Conservation (phyloP, 192 early-diverging fungal genomes). For the Helicostylum pulchrum region DNA sequence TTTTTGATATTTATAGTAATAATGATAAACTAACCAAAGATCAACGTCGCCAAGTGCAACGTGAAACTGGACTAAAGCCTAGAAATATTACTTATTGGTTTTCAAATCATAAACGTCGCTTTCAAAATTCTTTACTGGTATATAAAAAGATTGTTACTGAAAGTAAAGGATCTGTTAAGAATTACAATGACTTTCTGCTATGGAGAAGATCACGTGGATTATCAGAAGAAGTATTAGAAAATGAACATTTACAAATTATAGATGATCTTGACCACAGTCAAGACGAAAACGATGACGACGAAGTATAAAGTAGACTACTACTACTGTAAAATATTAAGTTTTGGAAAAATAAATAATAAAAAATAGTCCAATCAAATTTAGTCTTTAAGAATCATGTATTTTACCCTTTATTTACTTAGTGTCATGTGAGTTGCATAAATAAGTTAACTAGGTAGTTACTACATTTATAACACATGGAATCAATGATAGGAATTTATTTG, state of each 20-base stretch:
- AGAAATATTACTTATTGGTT: constrained; percentile 39
- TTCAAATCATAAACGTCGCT: constrained; percentile 35
- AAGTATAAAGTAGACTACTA: no score
- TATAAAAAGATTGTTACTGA: constrained; percentile 14
- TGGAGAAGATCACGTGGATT: constrained; percentile 23
- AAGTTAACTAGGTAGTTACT: no score
- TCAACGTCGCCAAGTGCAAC: constrained; percentile 20
- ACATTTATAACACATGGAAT: no score
- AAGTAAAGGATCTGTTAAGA: background rate
- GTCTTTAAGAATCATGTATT: no score
- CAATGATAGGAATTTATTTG: no score
- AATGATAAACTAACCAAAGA: constrained; percentile 33
- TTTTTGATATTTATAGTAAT: constrained; percentile 29
- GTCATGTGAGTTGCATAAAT: no score
- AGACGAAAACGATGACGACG: no score
- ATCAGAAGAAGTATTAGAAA: constrained; percentile 11
- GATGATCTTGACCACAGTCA: no score
- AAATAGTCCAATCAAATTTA: no score
- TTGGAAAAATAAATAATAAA: no score
- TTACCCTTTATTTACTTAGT: no score
- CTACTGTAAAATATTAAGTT: no score
- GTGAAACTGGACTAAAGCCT: constrained; percentile 26
- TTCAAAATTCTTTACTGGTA: constrained; percentile 5
- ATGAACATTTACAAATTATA: background rate
- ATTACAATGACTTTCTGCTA: constrained; percentile 23